Evolutionary conservation across 2,329 filamentous ascomycete species (phyloP).

Genomic region (Pyrenochaeta sp.): DNA sequence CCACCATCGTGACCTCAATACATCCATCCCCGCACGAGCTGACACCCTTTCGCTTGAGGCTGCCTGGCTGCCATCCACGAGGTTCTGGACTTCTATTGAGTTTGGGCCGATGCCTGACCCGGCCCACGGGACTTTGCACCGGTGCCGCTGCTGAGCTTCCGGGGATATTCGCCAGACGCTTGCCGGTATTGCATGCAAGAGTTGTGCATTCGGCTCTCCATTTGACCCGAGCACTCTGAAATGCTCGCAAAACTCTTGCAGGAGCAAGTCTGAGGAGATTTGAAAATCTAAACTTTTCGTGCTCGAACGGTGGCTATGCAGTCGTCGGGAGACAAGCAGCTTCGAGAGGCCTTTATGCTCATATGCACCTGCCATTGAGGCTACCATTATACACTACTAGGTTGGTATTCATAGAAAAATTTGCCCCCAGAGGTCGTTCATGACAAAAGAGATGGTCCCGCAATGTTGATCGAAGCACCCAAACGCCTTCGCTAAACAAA

Average conservation of each 20-base stretch:
- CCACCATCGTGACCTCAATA: slow-evolving; percentile 13
- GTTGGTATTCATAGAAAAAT: slow-evolving; percentile 1
- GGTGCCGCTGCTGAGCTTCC: background rate
- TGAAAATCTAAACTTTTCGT: background rate
- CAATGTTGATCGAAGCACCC: slow-evolving; percentile 10
- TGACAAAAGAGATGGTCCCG: slow-evolving; percentile 22
- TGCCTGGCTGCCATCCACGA: background rate
- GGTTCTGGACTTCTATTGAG: background rate
- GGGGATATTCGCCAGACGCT: background rate
- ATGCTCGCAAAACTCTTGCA: background rate
- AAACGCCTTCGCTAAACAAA: slow-evolving; percentile 29
- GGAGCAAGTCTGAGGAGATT: background rate
- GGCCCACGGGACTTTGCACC: background rate
- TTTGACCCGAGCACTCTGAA: background rate
- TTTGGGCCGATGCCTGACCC: background rate
- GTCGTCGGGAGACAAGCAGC: background rate
- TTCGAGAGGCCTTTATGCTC: background rate
- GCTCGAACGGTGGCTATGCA: background rate
- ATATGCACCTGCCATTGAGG: background rate
- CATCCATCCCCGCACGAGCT: background rate
- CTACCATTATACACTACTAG: slow-evolving; percentile 13
- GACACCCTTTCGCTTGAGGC: slow-evolving; percentile 5
- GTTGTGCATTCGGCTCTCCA: slow-evolving; percentile 1
- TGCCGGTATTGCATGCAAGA: background rate
- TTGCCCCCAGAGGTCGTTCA: slow-evolving; percentile 8